Base-by-base conservation (phyloP, 169 alveolate species). In the Neospora caninum region DNA sequence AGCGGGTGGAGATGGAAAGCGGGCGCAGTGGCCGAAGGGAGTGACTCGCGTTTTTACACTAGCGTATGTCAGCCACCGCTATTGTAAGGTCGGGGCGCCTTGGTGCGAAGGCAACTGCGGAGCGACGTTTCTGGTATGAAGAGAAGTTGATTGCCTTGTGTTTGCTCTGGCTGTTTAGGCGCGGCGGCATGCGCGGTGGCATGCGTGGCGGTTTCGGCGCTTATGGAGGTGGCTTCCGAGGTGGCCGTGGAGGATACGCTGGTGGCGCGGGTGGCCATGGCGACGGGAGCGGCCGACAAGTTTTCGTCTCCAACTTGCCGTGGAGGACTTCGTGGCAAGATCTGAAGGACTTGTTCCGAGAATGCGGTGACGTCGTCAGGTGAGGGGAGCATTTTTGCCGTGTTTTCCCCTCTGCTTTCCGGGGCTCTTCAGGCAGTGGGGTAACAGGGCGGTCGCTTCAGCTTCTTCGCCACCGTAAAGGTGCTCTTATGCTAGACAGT, bases 291-390 rank as follows among this genome's bases (percentile, higher is more conserved):
- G 92, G 92, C 10, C 93, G 94, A 13, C 95, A 93, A 88, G 82
- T 93, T 31, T 94, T 91, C 83, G 95, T 94, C 25, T 92, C 95
- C 53, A 94, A 94, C 49, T 39, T 94, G 88, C 94, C 96, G 22
- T 94, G 96, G 96, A 86, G 92, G 93, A 94, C 96, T 0, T 92
- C 96, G 25, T 94, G 96, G 96, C 96, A 94, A 22, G 96, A 94
- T 16, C 94, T 94, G 34, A 94, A 94, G 88, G 96, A 94, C 80
- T 91, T 94, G 27, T 94, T 94, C 94, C 86, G 95, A 34, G 95
- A 94, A 43, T 94, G 95, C 92, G 96, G 96, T 0, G 96, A 92
- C 10, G 94, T 94, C 80, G 92, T 94, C 83, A 53, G 95, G 95
- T 93, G 45, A 41, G 95, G 0, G 69, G 34, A 22, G 58, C 4